Base-by-base conservation (phyloP, 2,329 filamentous ascomycete genomes). In the Thermomyces lanuginosus region DNA sequence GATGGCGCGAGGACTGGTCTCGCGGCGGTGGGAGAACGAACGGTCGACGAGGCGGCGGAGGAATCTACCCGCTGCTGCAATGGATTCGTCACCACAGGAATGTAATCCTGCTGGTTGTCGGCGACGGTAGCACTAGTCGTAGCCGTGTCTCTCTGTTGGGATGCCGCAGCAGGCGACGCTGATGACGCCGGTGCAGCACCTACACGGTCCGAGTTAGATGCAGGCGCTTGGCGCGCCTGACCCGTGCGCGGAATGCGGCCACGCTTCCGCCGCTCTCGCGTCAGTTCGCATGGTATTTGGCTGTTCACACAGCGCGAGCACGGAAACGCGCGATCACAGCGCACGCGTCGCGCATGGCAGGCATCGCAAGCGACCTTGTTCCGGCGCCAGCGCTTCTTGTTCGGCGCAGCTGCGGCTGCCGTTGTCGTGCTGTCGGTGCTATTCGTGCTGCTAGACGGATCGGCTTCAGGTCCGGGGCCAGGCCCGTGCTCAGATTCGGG, bases 341-440 rank as follows among this genome's bases (percentile, higher is more conserved):
- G 92, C 11, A 84, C 92, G 37, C 84, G 69, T 33, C 92, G 64
- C 48, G 92, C 80, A 52, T 93, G 92, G 56, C 84, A 93, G 51
- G 92, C 83, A 54, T 93, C 84, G 56, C 84, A 93, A 11, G 84
- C 84, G 44, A 52, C 47, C 22, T 44, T 44, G 29, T 52, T 53
- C 11, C 49, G 44, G 18, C 46, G 43, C 48, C 48, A 51, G 27
- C 49, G 46, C 30, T 46, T 46, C 26, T 52, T 53, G 16, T 39
- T 37, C 26, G 40, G 36, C 18, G 35, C 29, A 12, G 26, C 30
- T 33, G 21, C 22, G 14, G 24, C 23, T 3, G 21, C 23, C n/a
- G n/a, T n/a, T n/a, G n/a, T n/a, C n/a, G n/a, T n/a, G n/a, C n/a
- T n/a, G n/a, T n/a, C n/a, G n/a, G n/a, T n/a, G n/a, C n/a, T n/a